Evolutionary conservation across 2,329 filamentous ascomycete genomes (phyloP).

Genomic region (Aspergillus caelatus): DNA sequence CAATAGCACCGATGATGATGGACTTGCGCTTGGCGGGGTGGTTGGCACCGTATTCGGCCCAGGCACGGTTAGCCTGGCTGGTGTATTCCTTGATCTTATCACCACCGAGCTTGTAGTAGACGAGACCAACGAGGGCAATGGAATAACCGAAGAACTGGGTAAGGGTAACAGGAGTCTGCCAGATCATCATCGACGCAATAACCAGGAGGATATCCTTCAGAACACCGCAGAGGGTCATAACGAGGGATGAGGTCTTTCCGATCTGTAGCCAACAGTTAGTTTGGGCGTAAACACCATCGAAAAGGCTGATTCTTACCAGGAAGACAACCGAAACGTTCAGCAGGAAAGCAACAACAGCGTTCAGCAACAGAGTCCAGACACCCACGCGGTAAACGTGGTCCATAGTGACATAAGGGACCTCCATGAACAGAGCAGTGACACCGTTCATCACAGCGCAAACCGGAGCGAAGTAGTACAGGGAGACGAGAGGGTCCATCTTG

Average conservation of each 20-base stretch:
- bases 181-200: slow-evolving; percentile 73
- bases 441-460: slow-evolving; percentile 82
- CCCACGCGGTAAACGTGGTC: slow-evolving; percentile 69
- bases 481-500: slow-evolving; percentile 88
- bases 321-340: slow-evolving; percentile 86
- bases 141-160: slow-evolving; percentile 78
- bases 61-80: slow-evolving; percentile 71
- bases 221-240: slow-evolving; percentile 83
- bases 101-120: slow-evolving; percentile 71
- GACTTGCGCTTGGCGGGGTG: slow-evolving; percentile 79
- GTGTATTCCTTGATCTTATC: slow-evolving; percentile 83
- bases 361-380: slow-evolving; percentile 66
- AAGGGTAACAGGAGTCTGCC: slow-evolving; percentile 69
- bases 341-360: slow-evolving; percentile 77
- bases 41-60: slow-evolving; percentile 81
- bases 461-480: slow-evolving; percentile 87
- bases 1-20: slow-evolving; percentile 65
- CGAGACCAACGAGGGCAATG: slow-evolving; percentile 67
- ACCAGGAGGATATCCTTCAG: slow-evolving; percentile 88
- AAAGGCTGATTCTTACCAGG: slow-evolving; percentile 63
- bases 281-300: neutral
- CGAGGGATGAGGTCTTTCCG: slow-evolving; percentile 82
- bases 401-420: slow-evolving; percentile 67
- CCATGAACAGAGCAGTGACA: slow-evolving; percentile 68
- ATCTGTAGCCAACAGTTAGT: slow-evolving; percentile 58